A percentile compares a stretch with the other conserved stretches of the same genome.
phyloP scores from a whole-genome alignment of 805 yeast species.

The Helenozyma rhizophorensis region DNA sequence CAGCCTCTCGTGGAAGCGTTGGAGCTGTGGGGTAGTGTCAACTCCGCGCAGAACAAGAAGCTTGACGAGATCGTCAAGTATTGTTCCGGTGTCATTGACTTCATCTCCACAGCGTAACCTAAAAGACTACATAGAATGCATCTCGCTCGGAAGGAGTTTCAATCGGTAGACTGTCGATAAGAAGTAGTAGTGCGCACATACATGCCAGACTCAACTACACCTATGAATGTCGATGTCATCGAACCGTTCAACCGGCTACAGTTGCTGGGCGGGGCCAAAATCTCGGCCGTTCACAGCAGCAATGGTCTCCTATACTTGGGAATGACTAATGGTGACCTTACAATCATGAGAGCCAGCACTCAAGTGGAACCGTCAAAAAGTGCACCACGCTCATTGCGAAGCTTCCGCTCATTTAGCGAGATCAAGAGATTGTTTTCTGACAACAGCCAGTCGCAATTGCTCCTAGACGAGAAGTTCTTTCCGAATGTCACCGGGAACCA shows the following conservation, averaged over 20 bases:
- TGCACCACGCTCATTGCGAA: slow-evolving; percentile 9
- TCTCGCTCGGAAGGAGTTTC: too few species aligned
- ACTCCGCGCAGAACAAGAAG: slow-evolving; percentile 37
- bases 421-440: slow-evolving; percentile 18
- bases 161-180: too few species aligned
- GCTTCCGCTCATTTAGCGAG: slow-evolving; percentile 24
- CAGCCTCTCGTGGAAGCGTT: slow-evolving; percentile 44
- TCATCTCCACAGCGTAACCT: slow-evolving; percentile 44
- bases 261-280: slow-evolving; percentile 19
- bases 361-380: slow-evolving; percentile 8
- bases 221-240: slow-evolving; percentile 36
- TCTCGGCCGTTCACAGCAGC: slow-evolving; percentile 22
- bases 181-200: too few species aligned
- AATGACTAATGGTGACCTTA: slow-evolving; percentile 32
- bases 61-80: slow-evolving; percentile 70
- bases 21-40: slow-evolving; percentile 44
- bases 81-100: slow-evolving; percentile 73
- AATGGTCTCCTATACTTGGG: slow-evolving; percentile 26
- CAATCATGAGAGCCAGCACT: slow-evolving; percentile 19
- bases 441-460: slow-evolving; percentile 14
- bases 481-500: slow-evolving; percentile 15
- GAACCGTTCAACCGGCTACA: slow-evolving; percentile 34
- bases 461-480: slow-evolving; percentile 20
- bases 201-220: too few species aligned
- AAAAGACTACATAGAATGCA: too few species aligned